Conservation (phyloP, 345 rosid genomes). For the Citrus medica region DNA sequence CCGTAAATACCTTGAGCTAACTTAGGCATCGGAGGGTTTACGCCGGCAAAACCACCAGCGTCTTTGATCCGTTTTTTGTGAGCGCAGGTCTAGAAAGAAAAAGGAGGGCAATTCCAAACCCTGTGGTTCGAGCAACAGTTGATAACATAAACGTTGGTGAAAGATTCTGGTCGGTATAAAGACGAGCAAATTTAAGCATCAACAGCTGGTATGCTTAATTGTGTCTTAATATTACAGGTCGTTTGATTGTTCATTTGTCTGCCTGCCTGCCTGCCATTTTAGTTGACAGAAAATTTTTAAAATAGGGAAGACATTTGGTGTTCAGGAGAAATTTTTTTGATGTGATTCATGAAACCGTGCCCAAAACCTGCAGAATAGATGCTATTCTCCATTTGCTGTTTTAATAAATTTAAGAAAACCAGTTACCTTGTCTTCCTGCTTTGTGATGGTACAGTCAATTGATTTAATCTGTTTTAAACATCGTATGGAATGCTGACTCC, state of each 20-base stretch:
- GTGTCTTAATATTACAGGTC: neutral
- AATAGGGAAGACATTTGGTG: neutral
- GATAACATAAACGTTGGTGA: too few species aligned
- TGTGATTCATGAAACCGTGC: neutral
- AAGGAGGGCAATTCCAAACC: too few species aligned
- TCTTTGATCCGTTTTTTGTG: too few species aligned
- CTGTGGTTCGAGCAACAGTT: too few species aligned
- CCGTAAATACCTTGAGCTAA: too few species aligned
- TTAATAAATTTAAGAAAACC: neutral
- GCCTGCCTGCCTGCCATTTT: neutral
- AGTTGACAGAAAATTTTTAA: neutral
- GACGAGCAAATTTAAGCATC: too few species aligned
- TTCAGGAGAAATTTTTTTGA: neutral
- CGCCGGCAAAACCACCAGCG: too few species aligned
- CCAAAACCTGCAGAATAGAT: neutral
- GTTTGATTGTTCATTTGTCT: neutral
- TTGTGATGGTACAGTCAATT: neutral
- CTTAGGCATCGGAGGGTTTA: too few species aligned
- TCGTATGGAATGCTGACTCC: neutral
- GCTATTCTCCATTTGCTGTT: neutral
- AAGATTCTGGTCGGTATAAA: too few species aligned
- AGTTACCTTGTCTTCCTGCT: neutral
- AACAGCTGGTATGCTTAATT: slow-evolving; percentile 37
- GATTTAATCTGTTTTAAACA: neutral
- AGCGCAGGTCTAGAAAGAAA: too few species aligned